Percentiles rank a stretch among this genome's conserved stretches.
Evolutionary conservation across 2,329 filamentous ascomycete species (phyloP).

Genomic region (Colletotrichum nymphaeae): DNA sequence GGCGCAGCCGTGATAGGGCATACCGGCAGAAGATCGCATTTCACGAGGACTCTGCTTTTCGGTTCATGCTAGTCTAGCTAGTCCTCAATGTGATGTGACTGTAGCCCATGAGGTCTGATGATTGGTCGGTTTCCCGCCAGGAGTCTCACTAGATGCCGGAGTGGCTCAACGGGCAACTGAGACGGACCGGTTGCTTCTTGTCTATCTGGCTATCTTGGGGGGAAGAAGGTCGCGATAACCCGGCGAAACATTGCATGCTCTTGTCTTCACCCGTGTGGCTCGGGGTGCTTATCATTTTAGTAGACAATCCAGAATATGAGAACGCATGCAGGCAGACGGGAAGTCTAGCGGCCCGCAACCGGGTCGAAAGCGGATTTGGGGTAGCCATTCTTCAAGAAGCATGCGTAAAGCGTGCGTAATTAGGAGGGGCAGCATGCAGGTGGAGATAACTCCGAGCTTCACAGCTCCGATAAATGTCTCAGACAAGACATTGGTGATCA

Average conservation of each 20-base stretch:
- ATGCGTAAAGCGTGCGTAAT: neutral
- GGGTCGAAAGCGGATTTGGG: neutral
- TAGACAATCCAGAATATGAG: neutral
- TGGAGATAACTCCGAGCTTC: neutral
- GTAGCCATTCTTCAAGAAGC: neutral
- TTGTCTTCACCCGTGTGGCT: slow-evolving; percentile 1
- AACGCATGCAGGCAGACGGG: neutral
- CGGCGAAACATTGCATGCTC: too few relatives aligned
- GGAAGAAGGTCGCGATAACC: too few relatives aligned
- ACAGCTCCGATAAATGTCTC: neutral
- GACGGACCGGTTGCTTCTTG: neutral
- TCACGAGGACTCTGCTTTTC: neutral
- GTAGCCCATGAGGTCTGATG: neutral
- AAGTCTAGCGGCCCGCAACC: slow-evolving; percentile 24
- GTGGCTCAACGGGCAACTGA: neutral
- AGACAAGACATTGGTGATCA: neutral
- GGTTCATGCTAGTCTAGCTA: neutral
- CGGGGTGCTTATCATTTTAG: neutral
- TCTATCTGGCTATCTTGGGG: too few relatives aligned
- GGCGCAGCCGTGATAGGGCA: neutral
- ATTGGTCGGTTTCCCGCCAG: neutral
- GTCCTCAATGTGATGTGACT: neutral
- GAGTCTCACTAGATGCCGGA: neutral
- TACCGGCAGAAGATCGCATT: neutral
- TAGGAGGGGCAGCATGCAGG: neutral